Base-by-base conservation (phyloP, 2,329 filamentous ascomycete genomes). In the Aspergillus arachidicola region DNA sequence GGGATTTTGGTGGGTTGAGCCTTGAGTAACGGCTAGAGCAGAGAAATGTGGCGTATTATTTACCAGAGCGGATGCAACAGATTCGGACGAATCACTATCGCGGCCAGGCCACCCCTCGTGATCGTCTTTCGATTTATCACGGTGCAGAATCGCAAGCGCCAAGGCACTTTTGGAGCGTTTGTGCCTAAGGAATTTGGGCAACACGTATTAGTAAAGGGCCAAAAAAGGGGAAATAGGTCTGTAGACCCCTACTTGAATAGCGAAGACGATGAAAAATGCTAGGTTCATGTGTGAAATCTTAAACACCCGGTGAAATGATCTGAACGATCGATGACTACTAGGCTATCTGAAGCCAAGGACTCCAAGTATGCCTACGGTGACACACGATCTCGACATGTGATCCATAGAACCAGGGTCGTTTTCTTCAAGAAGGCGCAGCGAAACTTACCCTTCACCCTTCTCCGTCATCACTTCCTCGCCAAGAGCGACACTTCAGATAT, bases 151-250 rank as follows among this genome's bases (percentile, higher is more conserved):
- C 38, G 85, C 83, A 64, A 85, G 81, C 54, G 85, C 83, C 64
- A 86, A 77, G 55, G 81, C 76, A 66, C 83, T 84, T 71, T 83
- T 85, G 63, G 81, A 84, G 66, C 85, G 83, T 76, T 85, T 86
- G 69, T 84, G 83, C 65, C 78, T 79, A 68, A 60, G 62, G 57
- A 61, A 69, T 43, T 68, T 58, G 32, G 69, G 62, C 68, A 75
- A 77, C 59, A 72, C 64, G 72, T 73, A 62, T 77, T 68, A 76
- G 73, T 41, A 62, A 55, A 60, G 45, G 46, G 60, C 67, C 60
- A 45, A 58, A 53, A 53, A 21, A n/a, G 10, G 26, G 5, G 26
- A 28, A 28, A 28, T 28, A 28, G 6, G 36, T 48, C 23, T 54
- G n/a, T 23, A 4, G 3, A 30, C 26, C 38, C 11, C 34, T 54